phyloP scores from a whole-genome alignment of 2,329 filamentous ascomycete genomes.

The Madurella mycetomatis region DNA sequence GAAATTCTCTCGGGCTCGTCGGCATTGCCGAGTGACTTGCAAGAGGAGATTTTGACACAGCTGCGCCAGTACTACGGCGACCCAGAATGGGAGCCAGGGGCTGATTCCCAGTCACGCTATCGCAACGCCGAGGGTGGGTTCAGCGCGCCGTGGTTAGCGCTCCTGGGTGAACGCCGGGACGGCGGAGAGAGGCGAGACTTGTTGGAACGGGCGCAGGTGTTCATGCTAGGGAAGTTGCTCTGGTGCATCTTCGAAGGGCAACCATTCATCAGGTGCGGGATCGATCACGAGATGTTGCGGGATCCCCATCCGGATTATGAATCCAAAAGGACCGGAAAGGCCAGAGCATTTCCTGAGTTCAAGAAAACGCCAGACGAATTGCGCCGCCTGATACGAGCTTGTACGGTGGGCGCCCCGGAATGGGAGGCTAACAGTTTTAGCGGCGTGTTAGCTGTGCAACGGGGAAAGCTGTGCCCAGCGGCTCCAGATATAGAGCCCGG shows the following conservation, averaged over 20 bases:
- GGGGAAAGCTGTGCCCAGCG: slow-evolving; percentile 16
- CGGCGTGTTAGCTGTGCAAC: slow-evolving; percentile 11
- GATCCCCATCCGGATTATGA: slow-evolving; percentile 8
- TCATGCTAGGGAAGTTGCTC: slow-evolving; percentile 27
- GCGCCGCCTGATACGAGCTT: slow-evolving; percentile 14
- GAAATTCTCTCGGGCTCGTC: slow-evolving; percentile 16
- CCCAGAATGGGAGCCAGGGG: slow-evolving; percentile 15
- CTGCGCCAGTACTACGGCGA: slow-evolving; percentile 15
- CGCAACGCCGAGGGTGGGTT: slow-evolving; percentile 19
- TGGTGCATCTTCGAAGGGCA: slow-evolving; percentile 27
- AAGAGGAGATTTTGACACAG: not conserved
- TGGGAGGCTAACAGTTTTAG: slow-evolving; percentile 13
- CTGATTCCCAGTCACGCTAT: slow-evolving; percentile 6
- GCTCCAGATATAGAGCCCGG: not conserved
- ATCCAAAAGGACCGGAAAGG: not conserved
- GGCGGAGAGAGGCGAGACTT: not conserved
- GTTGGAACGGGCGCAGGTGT: slow-evolving; percentile 24
- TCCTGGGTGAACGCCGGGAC: slow-evolving; percentile 1
- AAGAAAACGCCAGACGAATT: slow-evolving; percentile 12
- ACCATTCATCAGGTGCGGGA: slow-evolving; percentile 19
- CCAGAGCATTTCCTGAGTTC: slow-evolving; percentile 21
- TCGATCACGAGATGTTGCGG: slow-evolving; percentile 21
- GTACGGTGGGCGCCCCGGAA: slow-evolving; percentile 23
- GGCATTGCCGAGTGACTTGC: not conserved
- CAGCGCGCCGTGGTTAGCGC: slow-evolving; percentile 22